Percentiles rank a stretch among this genome's conserved stretches.
Evolutionary conservation across 2,329 filamentous ascomycete species (phyloP).

Genomic region (Parastagonospora nodorum): DNA sequence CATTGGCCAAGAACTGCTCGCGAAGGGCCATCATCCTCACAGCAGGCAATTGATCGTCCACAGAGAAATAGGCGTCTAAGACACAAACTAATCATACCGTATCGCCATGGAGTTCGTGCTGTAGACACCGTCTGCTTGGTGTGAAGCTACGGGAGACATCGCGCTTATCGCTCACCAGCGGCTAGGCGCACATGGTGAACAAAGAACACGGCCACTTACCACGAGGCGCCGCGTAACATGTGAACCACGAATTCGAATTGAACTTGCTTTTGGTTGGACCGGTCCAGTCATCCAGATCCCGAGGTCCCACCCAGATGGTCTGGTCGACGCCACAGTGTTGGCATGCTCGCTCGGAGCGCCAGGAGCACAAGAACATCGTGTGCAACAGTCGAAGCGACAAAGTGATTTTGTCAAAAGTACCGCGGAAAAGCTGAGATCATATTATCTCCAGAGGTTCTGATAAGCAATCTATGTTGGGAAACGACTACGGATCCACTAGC

Average conservation of each 20-base stretch:
- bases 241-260: slow-evolving; percentile 8
- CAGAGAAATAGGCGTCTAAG: background rate
- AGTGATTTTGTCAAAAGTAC: slow-evolving; percentile 29
- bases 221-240: background rate
- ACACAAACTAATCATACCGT: background rate
- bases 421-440: slow-evolving; percentile 39
- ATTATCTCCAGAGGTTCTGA: slow-evolving; percentile 34
- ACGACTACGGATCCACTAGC: slow-evolving; percentile 19
- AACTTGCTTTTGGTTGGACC: background rate
- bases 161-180: slow-evolving; percentile 3
- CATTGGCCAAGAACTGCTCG: slow-evolving; percentile 19
- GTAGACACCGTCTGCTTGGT: slow-evolving; percentile 2
- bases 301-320: background rate
- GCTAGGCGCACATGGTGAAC: background rate
- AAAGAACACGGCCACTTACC: background rate
- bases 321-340: slow-evolving; percentile 8
- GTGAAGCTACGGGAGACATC: background rate
- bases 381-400: slow-evolving; percentile 21
- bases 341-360: slow-evolving; percentile 6
- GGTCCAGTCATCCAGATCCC: too few relatives aligned
- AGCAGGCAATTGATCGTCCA: slow-evolving; percentile 9
- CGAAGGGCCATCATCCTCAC: slow-evolving; percentile 9
- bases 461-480: slow-evolving; percentile 32
- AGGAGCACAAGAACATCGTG: slow-evolving; percentile 1
- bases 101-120: slow-evolving; percentile 1